These are phyloP conservation scores for Polyplosphaeria fusca DNA, from an alignment of 495 filamentous ascomycete genomes.

Conservation along the genomic window DNA sequence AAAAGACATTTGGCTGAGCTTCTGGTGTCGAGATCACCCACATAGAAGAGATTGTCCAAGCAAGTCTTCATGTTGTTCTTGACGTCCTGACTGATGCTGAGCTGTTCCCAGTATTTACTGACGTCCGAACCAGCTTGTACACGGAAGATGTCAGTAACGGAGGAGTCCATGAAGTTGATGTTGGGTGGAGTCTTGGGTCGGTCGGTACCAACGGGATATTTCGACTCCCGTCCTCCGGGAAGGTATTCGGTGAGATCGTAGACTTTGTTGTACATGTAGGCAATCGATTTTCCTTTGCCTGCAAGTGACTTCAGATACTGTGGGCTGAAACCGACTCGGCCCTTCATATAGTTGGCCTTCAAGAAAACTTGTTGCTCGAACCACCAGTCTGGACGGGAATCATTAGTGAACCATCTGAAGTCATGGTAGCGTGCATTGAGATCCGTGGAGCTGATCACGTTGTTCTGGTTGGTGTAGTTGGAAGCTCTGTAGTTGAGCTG, in stretches of 20 bases:
- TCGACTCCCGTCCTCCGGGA: conserved; percentile 65
- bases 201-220: conserved; percentile 51
- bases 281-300: conserved; percentile 62
- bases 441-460: conserved; percentile 64
- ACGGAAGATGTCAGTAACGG: conserved; percentile 74
- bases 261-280: conserved; percentile 73
- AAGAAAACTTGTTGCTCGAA: conserved; percentile 76
- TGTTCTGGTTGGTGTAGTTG: conserved; percentile 67
- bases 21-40: conserved; percentile 88
- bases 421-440: conserved; percentile 81
- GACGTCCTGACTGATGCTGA: conserved; percentile 53
- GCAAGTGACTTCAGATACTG: conserved; percentile 72
- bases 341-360: conserved; percentile 76
- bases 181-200: conserved; percentile 51
- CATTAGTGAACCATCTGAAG: conserved; percentile 79
- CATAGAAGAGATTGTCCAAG: conserved; percentile 92
- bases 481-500: conserved; percentile 74
- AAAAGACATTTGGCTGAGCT: conserved; percentile 84
- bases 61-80: conserved; percentile 74
- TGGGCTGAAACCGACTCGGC: conserved; percentile 79
- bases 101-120: conserved; percentile 73
- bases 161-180: conserved; percentile 76
- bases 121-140: conserved; percentile 73
- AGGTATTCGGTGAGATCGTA: conserved; percentile 92
- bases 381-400: conserved; percentile 87